These are phyloP conservation scores for Hippophae rhamnoides DNA, from an alignment of 306 rosid species.

Conservation along the genomic window DNA sequence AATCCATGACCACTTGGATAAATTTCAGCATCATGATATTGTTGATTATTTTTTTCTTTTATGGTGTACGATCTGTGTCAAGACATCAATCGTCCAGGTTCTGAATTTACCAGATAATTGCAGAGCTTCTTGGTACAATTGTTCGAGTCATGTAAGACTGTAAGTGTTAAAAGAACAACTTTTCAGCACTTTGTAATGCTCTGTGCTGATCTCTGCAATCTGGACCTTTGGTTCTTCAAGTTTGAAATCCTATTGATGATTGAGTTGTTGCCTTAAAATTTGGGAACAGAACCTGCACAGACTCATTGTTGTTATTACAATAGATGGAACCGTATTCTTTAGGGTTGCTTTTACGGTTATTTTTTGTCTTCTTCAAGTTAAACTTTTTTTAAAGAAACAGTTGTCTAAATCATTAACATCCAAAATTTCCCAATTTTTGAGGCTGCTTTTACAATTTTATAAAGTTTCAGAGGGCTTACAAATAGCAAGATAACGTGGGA, in stretches of 20 bases:
- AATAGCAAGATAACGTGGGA: neutral
- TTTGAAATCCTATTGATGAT: conserved; percentile 83
- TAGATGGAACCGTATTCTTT: conserved; percentile 44
- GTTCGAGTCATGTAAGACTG: conserved; percentile 48
- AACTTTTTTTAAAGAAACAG: neutral
- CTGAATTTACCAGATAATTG: conserved; percentile 90
- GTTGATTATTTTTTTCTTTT: conserved; percentile 31
- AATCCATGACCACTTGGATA: conserved; percentile 16
- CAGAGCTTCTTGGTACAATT: conserved; percentile 73
- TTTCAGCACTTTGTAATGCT: conserved; percentile 86
- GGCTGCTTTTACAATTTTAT: conserved; percentile 4
- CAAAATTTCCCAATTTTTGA: conserved; percentile 2
- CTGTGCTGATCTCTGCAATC: conserved; percentile 86
- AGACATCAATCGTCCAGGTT: conserved; percentile 82
- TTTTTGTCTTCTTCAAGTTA: conserved; percentile 24
- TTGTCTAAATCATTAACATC: neutral
- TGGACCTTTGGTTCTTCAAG: conserved; percentile 91
- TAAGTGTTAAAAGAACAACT: conserved; percentile 43
- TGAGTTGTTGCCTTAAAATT: conserved; percentile 84
- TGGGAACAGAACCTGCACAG: conserved; percentile 87
- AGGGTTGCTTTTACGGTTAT: conserved; percentile 36
- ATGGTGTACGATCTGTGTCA: conserved; percentile 47
- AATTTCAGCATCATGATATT: conserved; percentile 17
- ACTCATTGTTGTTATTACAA: conserved; percentile 80
- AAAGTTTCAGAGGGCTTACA: neutral